Evolutionary conservation across 768 basidiomycete species (phyloP).

Genomic region (Dictyophora rubrovolvata): DNA sequence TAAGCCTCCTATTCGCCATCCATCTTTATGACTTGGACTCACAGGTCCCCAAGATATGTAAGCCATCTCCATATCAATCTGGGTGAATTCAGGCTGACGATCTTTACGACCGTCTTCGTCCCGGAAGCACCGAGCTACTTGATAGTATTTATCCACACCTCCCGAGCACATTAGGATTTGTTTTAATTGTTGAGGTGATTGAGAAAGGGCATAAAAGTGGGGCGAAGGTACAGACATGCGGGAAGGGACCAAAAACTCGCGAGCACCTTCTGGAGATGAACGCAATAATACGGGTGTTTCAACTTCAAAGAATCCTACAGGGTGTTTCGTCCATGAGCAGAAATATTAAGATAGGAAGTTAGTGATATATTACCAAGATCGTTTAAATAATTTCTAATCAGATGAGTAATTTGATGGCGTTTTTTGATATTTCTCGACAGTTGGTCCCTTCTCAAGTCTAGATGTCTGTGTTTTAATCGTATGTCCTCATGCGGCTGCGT

Average conservation of each 20-base stretch:
- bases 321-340: constrained; percentile 12
- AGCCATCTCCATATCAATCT: constrained; percentile 94
- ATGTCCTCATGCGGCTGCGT: constrained; percentile 76
- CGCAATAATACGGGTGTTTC: constrained; percentile 88
- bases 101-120: constrained; percentile 95
- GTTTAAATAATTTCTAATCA: constrained; percentile 63
- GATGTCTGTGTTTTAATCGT: constrained; percentile 74
- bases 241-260: constrained; percentile 86
- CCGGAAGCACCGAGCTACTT: constrained; percentile 89
- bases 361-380: constrained; percentile 46
- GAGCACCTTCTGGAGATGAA: constrained; percentile 89
- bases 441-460: constrained; percentile 73
- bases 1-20: constrained; percentile 78
- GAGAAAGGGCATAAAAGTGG: constrained; percentile 80
- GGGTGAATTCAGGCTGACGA: constrained; percentile 94
- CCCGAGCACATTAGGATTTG: constrained; percentile 89
- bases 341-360: constrained; percentile 11
- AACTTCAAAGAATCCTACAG: constrained; percentile 77
- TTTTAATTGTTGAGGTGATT: constrained; percentile 95
- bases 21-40: constrained; percentile 17
- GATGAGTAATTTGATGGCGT: constrained; percentile 72
- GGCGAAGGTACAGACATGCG: constrained; percentile 31
- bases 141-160: constrained; percentile 81
- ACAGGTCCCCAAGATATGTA: constrained; percentile 73
- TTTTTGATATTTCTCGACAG: constrained; percentile 73